A percentile compares a stretch with the other conserved stretches of the same genome.
These are phyloP conservation scores for Arthrobotrys pseudoclavata DNA, from an alignment of 2,329 filamentous ascomycete species.

Conservation along the genomic window DNA sequence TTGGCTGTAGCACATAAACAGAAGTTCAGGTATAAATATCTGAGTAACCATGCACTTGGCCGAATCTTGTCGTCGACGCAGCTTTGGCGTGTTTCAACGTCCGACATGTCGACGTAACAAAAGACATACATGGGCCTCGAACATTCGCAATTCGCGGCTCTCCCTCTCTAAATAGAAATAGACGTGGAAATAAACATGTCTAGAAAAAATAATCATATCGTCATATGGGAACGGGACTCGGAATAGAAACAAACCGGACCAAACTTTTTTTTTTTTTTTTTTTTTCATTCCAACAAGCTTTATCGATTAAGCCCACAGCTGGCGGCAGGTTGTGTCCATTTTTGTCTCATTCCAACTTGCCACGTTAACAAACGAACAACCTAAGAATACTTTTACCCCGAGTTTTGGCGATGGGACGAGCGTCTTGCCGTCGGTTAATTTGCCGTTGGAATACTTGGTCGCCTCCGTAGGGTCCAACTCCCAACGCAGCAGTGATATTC, in stretches of 20 bases:
- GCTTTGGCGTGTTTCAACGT: slow-evolving; percentile 39
- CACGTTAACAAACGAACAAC: slow-evolving; percentile 15
- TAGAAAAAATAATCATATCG: too few species aligned
- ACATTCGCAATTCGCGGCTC: slow-evolving; percentile 19
- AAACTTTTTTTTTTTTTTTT: too few species aligned
- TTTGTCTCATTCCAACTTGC: slow-evolving; percentile 21
- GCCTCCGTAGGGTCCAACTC: slow-evolving; percentile 7
- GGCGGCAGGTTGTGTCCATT: slow-evolving; percentile 11
- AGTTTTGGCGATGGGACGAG: slow-evolving; percentile 13
- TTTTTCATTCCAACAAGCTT: slow-evolving; percentile 16
- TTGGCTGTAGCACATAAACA: background rate
- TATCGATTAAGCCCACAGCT: slow-evolving; percentile 16
- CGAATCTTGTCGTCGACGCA: slow-evolving; percentile 10
- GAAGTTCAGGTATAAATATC: background rate
- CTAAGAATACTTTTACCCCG: background rate
- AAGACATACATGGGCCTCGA: slow-evolving; percentile 14
- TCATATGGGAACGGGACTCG: background rate
- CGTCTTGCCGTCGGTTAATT: slow-evolving; percentile 20
- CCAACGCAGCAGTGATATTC: slow-evolving; percentile 20
- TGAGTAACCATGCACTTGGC: slow-evolving; percentile 11
- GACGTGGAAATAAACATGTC: background rate
- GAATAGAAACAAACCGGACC: background rate
- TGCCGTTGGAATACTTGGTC: slow-evolving; percentile 9
- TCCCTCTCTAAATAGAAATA: background rate
- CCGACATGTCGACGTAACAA: slow-evolving; percentile 53